Evolutionary conservation across 371 early-diverging fungal genomes (phyloP).

Genomic region (Blastocladiella emersonii): DNA sequence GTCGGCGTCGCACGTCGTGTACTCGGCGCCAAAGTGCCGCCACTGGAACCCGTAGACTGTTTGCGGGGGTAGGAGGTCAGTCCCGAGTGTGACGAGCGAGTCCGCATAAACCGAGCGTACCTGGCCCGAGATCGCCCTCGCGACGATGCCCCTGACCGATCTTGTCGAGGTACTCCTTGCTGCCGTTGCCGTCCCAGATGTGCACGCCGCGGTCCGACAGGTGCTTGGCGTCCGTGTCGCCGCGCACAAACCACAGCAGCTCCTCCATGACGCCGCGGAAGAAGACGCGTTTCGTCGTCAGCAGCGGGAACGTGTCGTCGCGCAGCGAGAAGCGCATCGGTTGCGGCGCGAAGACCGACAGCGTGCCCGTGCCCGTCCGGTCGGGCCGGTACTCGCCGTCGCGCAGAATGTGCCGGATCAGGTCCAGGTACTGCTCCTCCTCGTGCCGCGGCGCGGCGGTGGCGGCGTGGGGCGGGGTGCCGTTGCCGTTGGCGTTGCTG

Average conservation of each 20-base stretch:
- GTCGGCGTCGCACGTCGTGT: slow-evolving; percentile 70
- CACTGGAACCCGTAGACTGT: slow-evolving; percentile 98
- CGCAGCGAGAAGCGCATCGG: slow-evolving; percentile 78
- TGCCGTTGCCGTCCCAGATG: slow-evolving; percentile 98
- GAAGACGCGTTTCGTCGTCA: slow-evolving; percentile 95
- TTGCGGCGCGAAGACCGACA: slow-evolving; percentile 86
- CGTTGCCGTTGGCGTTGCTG: no score
- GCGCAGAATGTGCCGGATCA: slow-evolving; percentile 66
- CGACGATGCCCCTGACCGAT: slow-evolving; percentile 63
- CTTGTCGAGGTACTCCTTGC: slow-evolving; percentile 78
- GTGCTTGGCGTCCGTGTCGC: slow-evolving; percentile 74
- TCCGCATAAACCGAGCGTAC: no score
- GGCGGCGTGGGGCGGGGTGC: neutral
- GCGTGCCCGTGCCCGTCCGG: slow-evolving; percentile 95
- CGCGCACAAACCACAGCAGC: slow-evolving; percentile 93
- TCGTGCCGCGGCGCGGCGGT: slow-evolving; percentile 25
- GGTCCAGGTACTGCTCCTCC: slow-evolving; percentile 82
- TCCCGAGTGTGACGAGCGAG: no score
- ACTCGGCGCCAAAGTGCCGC: slow-evolving; percentile 98
- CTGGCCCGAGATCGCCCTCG: slow-evolving; percentile 93
- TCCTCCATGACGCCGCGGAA: slow-evolving; percentile 91
- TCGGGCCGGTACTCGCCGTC: slow-evolving; percentile 70
- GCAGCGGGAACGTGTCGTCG: slow-evolving; percentile 70
- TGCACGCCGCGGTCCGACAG: slow-evolving; percentile 72
- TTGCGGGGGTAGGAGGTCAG: no score